Evolutionary conservation across 1,284 basidiomycete species (phyloP), one percentile per base, ranked within the genome.

Genomic region (Malassezia slooffiae): DNA sequence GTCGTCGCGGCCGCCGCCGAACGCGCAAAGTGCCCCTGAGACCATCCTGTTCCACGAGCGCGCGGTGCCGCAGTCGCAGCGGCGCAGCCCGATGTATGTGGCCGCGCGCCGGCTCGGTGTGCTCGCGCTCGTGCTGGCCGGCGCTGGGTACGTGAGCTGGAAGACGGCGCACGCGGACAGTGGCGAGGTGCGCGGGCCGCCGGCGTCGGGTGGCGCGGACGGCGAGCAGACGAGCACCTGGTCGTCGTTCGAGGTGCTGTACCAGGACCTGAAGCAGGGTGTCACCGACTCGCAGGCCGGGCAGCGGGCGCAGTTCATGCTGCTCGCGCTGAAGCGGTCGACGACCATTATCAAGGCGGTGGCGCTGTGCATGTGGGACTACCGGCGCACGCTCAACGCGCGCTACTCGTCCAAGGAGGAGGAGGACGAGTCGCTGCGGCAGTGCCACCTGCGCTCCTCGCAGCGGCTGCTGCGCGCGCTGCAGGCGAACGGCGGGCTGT

Each of bases 401-500:
- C 56, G 54, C 38, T 59, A 64, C 36, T 26, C 39, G 11, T 50
- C 60, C 9, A 38, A 43, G 34, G 35, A 43, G 12, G 59, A 56
- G 16, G 56, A 58, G 28, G 23, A 50, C 1, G 66, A 63, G 35
- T 56, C 42, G 31, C 47, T 69, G 16, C 43, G 62, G 5, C 53
- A 57, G n/a, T 69, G 66, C 35, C 66, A 69, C 31, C 45, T 67
- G 37, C 60, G 64, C 17, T 63, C 60, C 13, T 64, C 66, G 12
- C 55, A 67, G 31, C 54, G 66, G 15, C 41, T 69, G 19, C 49
- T 69, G 5, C 47, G 19, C 12, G 64, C 66, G 12, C 43, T 69
- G 23, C 66, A 67, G 43, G 49, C 55, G 21, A 95, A 96, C 63
- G 91, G 91, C 75, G 85, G 87, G 12, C 79, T 91, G 28, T 93